phyloP scores from a whole-genome alignment of 2,329 filamentous ascomycete species.

The Claviceps sp. region DNA sequence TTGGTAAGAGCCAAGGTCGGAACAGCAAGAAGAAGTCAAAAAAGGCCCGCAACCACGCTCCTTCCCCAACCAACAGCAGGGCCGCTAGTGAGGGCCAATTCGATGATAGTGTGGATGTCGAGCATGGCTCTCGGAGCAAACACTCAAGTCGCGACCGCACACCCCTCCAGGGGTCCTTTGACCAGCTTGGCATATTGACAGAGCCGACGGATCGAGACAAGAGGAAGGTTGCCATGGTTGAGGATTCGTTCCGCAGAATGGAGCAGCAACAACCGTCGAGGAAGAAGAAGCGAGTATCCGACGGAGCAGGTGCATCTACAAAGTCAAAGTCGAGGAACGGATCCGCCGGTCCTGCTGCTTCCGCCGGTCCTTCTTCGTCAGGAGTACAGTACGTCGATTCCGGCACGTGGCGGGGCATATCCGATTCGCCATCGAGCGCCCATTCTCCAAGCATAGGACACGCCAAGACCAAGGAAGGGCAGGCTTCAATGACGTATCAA shows the following conservation, averaged over 20 bases:
- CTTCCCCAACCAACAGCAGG: conserved; percentile 51
- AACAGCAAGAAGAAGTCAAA: conserved; percentile 36
- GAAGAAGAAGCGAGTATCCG: conserved; percentile 51
- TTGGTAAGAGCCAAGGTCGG: conserved; percentile 29
- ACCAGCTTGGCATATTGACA: conserved; percentile 46
- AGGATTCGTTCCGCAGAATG: conserved; percentile 50
- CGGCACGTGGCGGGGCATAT: conserved; percentile 39
- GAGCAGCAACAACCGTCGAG: conserved; percentile 42
- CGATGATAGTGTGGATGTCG: conserved; percentile 40
- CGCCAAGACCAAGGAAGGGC: conserved; percentile 15
- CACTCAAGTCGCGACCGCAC: conserved; percentile 54
- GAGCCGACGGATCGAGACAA: conserved; percentile 55
- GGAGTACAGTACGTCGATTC: conserved; percentile 34
- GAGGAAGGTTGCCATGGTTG: conserved; percentile 51
- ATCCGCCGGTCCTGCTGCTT: conserved; percentile 20
- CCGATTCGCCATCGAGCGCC: conserved; percentile 34
- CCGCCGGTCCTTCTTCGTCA: conserved; percentile 7
- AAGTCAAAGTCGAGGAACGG: conserved; percentile 28
- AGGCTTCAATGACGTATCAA: conserved; percentile 12
- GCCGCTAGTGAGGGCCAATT: conserved; percentile 48
- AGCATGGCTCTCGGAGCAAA: conserved; percentile 45
- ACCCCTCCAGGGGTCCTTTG: conserved; percentile 46
- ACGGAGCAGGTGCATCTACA: conserved; percentile 28
- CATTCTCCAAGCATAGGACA: conserved; percentile 24
- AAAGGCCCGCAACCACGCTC: conserved; percentile 40